Evolutionary conservation across 208 protist species (phyloP), one percentile per base, ranked within the genome.

Genomic region (Acanthamoeba culbertsoni): DNA sequence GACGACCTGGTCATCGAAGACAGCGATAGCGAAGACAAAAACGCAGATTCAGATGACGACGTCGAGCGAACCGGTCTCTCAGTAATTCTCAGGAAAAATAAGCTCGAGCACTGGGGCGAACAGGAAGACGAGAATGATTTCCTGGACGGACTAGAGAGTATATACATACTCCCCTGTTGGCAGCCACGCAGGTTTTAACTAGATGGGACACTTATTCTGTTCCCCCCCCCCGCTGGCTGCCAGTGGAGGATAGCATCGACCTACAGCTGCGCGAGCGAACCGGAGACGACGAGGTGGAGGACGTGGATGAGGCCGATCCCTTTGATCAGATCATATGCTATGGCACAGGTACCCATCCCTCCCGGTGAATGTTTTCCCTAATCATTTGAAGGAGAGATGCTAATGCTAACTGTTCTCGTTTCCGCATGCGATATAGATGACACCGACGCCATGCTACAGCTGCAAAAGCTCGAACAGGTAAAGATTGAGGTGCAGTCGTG

Each of bases 251-350:
- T 43, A 84, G 73, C 26, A 26, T 84, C 23, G 42, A 71, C 26
- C 82, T 90, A 8, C 82, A 90, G 57, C 57, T 90, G 37, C 48
- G 57, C 3, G 82, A 90, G 37, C 48, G 82, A 33, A 45, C 57
- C 51, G 82, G 51, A 4, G 82, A 90, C 12, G 82, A 90, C 1
- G 82, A 90, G n/a, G 31, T 31, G 3, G 82, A 90, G 82, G 82
- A 65, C 31, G 43, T 31, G 5, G 33, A 33, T 2, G 82, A 90
- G 37, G 82, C 33, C 6, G 82, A 90, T 46, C 51, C 51, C 40
- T 90, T 90, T 45, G 82, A 90, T 16, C 51, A 90, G 43, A 90
- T 90, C 42, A 90, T 90, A 53, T 62, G 57, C 82, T 90, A 90
- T 68, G 57, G 82, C 45, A 90, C 82, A 4, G 82, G 82, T 90